These are phyloP conservation scores for Elsinoe ampelina DNA, from an alignment of 2,329 filamentous ascomycete species.

Conservation along the genomic window DNA sequence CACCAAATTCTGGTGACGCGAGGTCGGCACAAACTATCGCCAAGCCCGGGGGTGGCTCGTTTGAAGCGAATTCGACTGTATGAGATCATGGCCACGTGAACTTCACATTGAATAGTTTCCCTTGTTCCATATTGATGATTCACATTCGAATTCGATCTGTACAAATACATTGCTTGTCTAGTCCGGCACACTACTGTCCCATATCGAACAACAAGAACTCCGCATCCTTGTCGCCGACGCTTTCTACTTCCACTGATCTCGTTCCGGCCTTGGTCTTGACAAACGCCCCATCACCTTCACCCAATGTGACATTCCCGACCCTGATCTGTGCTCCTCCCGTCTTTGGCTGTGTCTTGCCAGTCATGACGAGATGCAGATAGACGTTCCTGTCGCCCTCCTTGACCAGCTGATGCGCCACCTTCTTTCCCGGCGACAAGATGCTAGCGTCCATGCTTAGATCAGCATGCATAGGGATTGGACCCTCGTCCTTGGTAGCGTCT, in stretches of 20 bases:
- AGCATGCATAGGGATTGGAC: slow-evolving; percentile 70
- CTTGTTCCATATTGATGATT: not conserved
- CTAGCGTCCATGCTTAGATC: slow-evolving; percentile 76
- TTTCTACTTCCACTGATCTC: slow-evolving; percentile 37
- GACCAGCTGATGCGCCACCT: slow-evolving; percentile 65
- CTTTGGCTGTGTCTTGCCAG: slow-evolving; percentile 44
- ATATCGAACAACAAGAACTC: slow-evolving; percentile 45
- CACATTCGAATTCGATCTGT: no score
- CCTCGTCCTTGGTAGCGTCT: slow-evolving; percentile 54
- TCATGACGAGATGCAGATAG: slow-evolving; percentile 74
- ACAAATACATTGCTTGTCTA: not conserved
- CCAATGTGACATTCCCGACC: slow-evolving; percentile 56
- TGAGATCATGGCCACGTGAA: no score
- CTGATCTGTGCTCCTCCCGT: slow-evolving; percentile 62
- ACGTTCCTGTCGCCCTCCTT: slow-evolving; percentile 58
- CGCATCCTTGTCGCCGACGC: slow-evolving; percentile 36
- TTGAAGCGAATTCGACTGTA: no score
- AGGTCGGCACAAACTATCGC: no score
- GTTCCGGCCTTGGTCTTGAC: slow-evolving; percentile 45
- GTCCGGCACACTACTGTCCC: slow-evolving; percentile 24
- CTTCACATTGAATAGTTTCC: not conserved
- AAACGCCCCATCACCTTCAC: slow-evolving; percentile 75
- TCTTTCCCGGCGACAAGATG: slow-evolving; percentile 56
- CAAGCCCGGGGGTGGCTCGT: no score
- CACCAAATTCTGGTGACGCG: no score